These are phyloP conservation scores for Cajanus cajan DNA, from an alignment of 306 rosid species.

Conservation along the genomic window DNA sequence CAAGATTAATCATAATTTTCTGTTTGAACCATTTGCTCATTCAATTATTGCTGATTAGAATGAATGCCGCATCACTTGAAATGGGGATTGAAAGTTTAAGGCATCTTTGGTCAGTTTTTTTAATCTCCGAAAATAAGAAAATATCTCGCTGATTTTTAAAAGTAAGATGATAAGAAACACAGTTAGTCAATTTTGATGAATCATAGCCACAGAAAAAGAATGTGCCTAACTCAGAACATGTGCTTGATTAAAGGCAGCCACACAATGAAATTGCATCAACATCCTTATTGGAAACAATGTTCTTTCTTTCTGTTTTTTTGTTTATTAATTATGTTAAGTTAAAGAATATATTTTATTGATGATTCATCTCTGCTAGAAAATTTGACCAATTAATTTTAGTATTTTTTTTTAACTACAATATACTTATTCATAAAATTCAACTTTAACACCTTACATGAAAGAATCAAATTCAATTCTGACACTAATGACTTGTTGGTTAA, in stretches of 20 bases:
- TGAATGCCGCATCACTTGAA: background rate
- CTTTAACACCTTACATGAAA: no score
- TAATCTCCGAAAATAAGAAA: background rate
- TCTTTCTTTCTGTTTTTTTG: no score
- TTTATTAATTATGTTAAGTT: no score
- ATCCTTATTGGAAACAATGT: background rate
- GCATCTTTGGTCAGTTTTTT: background rate
- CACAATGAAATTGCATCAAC: background rate
- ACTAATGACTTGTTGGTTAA: no score
- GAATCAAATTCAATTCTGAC: no score
- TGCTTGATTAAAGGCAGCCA: background rate
- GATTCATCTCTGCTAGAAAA: no score
- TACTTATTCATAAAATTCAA: no score
- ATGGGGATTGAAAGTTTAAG: background rate
- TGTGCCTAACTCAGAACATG: constrained; percentile 1
- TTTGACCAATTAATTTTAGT: no score
- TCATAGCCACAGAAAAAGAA: constrained; percentile 29
- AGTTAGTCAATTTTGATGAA: constrained; percentile 20
- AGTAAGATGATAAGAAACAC: background rate
- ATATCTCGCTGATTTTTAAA: background rate
- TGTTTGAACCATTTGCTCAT: background rate
- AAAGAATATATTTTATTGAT: no score
- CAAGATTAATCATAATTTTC: background rate
- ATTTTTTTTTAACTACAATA: no score
- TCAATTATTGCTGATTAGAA: background rate